These are phyloP conservation scores for Sesbania bispinosa DNA, from an alignment of 306 rosid genomes.

Conservation along the genomic window DNA sequence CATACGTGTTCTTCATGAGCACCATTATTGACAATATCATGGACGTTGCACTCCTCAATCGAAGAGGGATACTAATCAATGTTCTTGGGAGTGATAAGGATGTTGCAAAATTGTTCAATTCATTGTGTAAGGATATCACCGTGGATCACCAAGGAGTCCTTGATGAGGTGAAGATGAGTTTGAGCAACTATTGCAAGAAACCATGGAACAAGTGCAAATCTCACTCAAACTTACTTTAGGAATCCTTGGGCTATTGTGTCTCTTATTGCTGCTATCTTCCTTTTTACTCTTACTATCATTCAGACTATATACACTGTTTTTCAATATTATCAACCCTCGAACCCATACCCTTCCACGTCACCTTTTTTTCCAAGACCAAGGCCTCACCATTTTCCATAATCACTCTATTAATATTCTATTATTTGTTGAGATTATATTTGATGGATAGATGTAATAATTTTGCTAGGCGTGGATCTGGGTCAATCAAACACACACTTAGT, in stretches of 20 bases:
- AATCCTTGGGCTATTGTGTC: slow-evolving; percentile 41
- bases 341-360: too few relatives aligned
- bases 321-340: slow-evolving; percentile 17
- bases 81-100: slow-evolving; percentile 43
- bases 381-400: too few relatives aligned
- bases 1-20: slow-evolving; percentile 45
- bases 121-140: slow-evolving; percentile 11
- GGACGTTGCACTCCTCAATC: slow-evolving; percentile 35
- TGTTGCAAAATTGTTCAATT: too few relatives aligned
- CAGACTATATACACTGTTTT: slow-evolving; percentile 14
- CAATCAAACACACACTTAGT: too few relatives aligned
- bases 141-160: slow-evolving; percentile 22
- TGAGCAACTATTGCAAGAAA: slow-evolving; percentile 26
- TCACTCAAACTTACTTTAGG: slow-evolving; percentile 34
- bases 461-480: too few relatives aligned
- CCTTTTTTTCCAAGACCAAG: too few relatives aligned
- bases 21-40: slow-evolving; percentile 33
- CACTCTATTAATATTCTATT: too few relatives aligned
- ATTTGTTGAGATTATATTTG: too few relatives aligned
- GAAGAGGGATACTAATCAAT: slow-evolving; percentile 26
- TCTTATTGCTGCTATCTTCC: slow-evolving; percentile 28
- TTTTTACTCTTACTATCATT: slow-evolving; percentile 30
- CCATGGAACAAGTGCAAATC: slow-evolving; percentile 35
- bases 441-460: too few relatives aligned
- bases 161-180: slow-evolving; percentile 23